Base-by-base conservation (phyloP, 176 grass and related monocot species). In the Neostapfia colusana region DNA sequence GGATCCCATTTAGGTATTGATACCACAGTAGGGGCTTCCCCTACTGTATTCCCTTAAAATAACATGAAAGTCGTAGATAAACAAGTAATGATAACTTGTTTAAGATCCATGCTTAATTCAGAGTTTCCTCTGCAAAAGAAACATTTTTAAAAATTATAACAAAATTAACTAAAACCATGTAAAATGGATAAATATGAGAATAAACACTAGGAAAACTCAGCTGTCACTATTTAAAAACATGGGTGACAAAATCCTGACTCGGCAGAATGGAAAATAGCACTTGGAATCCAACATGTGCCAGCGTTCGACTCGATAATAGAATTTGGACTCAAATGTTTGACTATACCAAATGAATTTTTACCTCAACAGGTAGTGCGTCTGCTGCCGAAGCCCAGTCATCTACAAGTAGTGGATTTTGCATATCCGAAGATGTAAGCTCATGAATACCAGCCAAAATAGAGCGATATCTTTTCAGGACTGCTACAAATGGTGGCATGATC, bases 391-490 rank as follows among this genome's bases (percentile, higher is more conserved):
- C 84, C 63, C 91, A 87, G 78, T 98, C 91, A 90, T 98, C 95
- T 27, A 74, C 82, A 84, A 94, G 89, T 23, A 98, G 74, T 37
- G 95, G 95, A 64, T 94, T 98, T 88, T 91, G 87, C 40, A 91
- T 91, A 91, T 98, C 91, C 69, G 89, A 97, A 57, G 94, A 93
- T 66, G 95, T 95, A 78, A 98, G 91, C 59, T 98, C 95, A 74
- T 98, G 91, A 85, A 98, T 86, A 65, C 95, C 95, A 69, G 95
- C 95, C 84, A 98, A 83, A 82, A 93, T 89, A 2, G 95, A 87
- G 16, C 95, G 79, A 87, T 89, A 98, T 67, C 94, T 90, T 79
- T 87, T 86, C 51, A 98, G 87, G 81, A 94, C 92, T 37, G 95
- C 95, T 72, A 98, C 83, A 86, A 98, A 94, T 38, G 95, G 91